These are phyloP conservation scores for Chalciporus sphaerocephalus DNA, from an alignment of 768 basidiomycete genomes.

Conservation along the genomic window DNA sequence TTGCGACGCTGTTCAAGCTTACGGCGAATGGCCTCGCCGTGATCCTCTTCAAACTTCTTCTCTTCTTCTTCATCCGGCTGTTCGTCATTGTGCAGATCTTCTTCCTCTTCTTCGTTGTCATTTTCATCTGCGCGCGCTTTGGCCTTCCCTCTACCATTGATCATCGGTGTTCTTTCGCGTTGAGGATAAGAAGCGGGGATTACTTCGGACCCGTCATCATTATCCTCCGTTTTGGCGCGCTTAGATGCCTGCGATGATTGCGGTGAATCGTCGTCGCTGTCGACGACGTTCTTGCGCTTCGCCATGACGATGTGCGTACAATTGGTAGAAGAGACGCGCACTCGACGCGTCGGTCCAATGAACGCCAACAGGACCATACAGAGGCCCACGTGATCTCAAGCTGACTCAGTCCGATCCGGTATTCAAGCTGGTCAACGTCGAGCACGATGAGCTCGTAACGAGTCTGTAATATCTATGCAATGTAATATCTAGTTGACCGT, in stretches of 20 bases:
- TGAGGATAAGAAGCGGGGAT: slow-evolving; percentile 11
- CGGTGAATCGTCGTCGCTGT: slow-evolving; percentile 41
- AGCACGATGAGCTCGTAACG: not conserved
- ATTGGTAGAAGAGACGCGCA: slow-evolving; percentile 5
- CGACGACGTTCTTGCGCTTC: slow-evolving; percentile 46
- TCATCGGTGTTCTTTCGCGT: slow-evolving; percentile 29
- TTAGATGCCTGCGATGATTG: slow-evolving; percentile 37
- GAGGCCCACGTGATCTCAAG: slow-evolving; percentile 4
- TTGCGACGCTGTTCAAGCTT: slow-evolving; percentile 44
- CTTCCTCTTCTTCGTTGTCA: slow-evolving; percentile 30
- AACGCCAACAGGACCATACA: slow-evolving; percentile 24
- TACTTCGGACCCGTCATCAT: slow-evolving; percentile 30
- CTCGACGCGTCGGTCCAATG: slow-evolving; percentile 29
- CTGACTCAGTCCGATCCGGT: not conserved
- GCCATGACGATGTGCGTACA: slow-evolving; percentile 37
- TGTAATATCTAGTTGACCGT: not conserved
- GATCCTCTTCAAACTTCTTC: slow-evolving; percentile 58
- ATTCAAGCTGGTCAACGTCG: not conserved
- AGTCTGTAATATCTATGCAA: no score
- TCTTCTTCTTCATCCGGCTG: slow-evolving; percentile 52
- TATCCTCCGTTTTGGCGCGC: slow-evolving; percentile 42
- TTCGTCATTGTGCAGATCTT: slow-evolving; percentile 35
- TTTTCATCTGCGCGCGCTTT: slow-evolving; percentile 27
- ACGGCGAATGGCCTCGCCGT: slow-evolving; percentile 53
- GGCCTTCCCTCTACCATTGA: slow-evolving; percentile 32